Evolutionary conservation across 148 eudicot species (phyloP), one percentile per base, ranked within the genome.

Genomic region (Drosera capensis): DNA sequence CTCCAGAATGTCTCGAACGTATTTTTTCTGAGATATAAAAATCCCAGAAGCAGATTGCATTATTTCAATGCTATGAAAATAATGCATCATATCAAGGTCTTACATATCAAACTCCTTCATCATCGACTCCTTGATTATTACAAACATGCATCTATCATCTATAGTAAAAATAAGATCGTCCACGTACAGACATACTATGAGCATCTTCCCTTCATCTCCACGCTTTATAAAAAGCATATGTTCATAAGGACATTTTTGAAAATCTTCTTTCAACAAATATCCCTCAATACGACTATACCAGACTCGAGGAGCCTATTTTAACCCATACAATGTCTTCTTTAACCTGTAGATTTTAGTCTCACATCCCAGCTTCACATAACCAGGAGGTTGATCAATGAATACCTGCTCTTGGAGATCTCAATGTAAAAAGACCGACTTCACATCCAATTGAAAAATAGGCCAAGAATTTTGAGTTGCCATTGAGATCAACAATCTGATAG

Each of bases 391-490:
- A 0, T 45, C 48, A 5, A 45, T 45, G 21, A 46, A 46, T 2
- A 46, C 37, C 0, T 28, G 20, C 14, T 46, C 36, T 5, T 46
- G 21, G 0, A 45, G 6, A 11, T 22, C 6, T 22, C 30, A 16
- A 22, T 45, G 1, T 9, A 45, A 6, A 5, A 26, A 26, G 0
- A 13, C 37, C 6, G 13, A 14, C 2, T 46, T 46, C 20, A 46
- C 23, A 25, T 46, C 35, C 31, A 28, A 28, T 9, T 28, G 31
- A 3, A 9, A 28, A 9, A 28, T 28, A 28, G 2, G 19, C 37
- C 36, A 46, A 14, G 45, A 56, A 38, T 37, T 35, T 24, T 56
- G 45, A 34, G 60, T 45, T 23, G 24, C 60, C 15, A 56, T 14
- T 23, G 51, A 19, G 5, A 56, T 20, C 20, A 56, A 50, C 43